Conservation (phyloP, 495 filamentous ascomycete species). For the Penicillium chermesinum region DNA sequence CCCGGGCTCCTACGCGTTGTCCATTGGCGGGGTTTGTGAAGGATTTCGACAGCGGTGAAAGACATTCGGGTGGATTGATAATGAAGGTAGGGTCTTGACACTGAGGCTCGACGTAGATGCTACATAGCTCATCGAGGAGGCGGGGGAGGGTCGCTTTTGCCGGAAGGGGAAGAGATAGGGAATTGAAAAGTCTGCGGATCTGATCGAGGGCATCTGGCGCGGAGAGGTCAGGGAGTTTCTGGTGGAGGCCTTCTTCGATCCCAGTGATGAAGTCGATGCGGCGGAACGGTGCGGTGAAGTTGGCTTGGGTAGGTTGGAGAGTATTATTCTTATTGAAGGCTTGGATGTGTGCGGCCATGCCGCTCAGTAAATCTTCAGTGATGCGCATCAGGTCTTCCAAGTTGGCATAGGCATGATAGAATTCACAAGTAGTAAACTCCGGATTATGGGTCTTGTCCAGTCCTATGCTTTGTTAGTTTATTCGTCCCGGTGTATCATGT, state of each 20-base stretch:
- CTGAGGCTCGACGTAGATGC: slow-evolving; percentile 68
- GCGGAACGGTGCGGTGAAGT: slow-evolving; percentile 58
- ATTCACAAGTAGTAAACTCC: slow-evolving; percentile 96
- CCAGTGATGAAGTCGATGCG: slow-evolving; percentile 77
- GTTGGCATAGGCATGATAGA: slow-evolving; percentile 82
- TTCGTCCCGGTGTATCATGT: too few relatives aligned
- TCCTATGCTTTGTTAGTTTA: slow-evolving; percentile 30
- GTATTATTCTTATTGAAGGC: slow-evolving; percentile 43
- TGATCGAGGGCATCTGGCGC: slow-evolving; percentile 48
- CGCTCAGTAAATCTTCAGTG: slow-evolving; percentile 63
- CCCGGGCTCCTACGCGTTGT: slow-evolving; percentile 72
- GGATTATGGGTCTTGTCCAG: slow-evolving; percentile 92
- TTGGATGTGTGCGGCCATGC: slow-evolving; percentile 49
- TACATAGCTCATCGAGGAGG: slow-evolving; percentile 78
- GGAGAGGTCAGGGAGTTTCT: slow-evolving; percentile 64
- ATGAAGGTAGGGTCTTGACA: slow-evolving; percentile 77
- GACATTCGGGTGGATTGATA: slow-evolving; percentile 81
- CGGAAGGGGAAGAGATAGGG: slow-evolving; percentile 48
- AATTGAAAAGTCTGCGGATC: slow-evolving; percentile 53
- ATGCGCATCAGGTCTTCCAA: slow-evolving; percentile 68
- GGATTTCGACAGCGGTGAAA: slow-evolving; percentile 88
- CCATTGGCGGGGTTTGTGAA: slow-evolving; percentile 55
- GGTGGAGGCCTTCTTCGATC: slow-evolving; percentile 60
- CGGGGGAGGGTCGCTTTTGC: slow-evolving; percentile 62
- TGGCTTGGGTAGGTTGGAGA: slow-evolving; percentile 46